phyloP scores from a whole-genome alignment of 2,329 filamentous ascomycete genomes.

The Tolypocladium amazonense region DNA sequence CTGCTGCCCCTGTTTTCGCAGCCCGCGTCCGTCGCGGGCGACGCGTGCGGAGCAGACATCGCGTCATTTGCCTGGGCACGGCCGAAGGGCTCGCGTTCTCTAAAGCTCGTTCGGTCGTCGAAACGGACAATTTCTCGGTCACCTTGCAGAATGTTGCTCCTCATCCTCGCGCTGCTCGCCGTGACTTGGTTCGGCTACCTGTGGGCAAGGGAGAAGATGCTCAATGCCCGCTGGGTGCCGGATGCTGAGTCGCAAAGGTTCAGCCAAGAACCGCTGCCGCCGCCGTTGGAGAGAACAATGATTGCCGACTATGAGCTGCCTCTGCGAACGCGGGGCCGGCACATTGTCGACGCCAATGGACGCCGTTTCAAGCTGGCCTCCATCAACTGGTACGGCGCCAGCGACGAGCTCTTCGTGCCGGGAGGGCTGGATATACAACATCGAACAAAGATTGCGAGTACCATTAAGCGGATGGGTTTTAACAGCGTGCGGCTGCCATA shows the following conservation, averaged over 20 bases:
- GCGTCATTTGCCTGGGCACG: slow-evolving; percentile 1
- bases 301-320: slow-evolving; percentile 43
- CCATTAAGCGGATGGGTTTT: slow-evolving; percentile 53
- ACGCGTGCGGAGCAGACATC: neutral
- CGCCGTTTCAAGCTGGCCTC: slow-evolving; percentile 51
- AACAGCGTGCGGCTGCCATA: slow-evolving; percentile 62
- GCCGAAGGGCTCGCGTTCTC: neutral
- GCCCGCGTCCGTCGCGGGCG: neutral
- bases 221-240: slow-evolving; percentile 36
- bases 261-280: slow-evolving; percentile 34
- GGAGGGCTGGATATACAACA: slow-evolving; percentile 54
- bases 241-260: slow-evolving; percentile 36
- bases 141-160: slow-evolving; percentile 22
- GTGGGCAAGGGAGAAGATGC: slow-evolving; percentile 32
- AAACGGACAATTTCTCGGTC: neutral
- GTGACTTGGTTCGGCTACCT: slow-evolving; percentile 26
- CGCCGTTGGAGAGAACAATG: slow-evolving; percentile 29
- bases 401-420: slow-evolving; percentile 54
- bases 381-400: slow-evolving; percentile 63
- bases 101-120: slow-evolving; percentile 1
- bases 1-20: slow-evolving; percentile 5
- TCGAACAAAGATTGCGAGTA: slow-evolving; percentile 46
- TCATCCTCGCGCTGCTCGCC: slow-evolving; percentile 15
- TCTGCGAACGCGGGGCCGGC: slow-evolving; percentile 45
- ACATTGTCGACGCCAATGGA: slow-evolving; percentile 48